Evolutionary conservation across 805 yeast genomes (phyloP).

Genomic region (Starmera amethionina): DNA sequence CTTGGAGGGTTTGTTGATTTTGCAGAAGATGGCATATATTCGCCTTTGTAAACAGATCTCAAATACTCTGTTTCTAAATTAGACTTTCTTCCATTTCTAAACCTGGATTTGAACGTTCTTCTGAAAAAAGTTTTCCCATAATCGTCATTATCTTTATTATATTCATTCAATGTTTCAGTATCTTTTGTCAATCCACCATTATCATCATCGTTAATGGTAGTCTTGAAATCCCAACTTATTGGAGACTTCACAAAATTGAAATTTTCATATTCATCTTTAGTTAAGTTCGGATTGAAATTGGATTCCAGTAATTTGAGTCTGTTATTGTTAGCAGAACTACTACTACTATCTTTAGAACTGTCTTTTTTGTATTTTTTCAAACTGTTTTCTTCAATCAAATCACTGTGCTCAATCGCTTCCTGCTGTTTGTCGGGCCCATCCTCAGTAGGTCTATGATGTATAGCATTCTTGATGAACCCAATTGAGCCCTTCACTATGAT

Average conservation of each 20-base stretch:
- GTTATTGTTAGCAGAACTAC: too few relatives aligned
- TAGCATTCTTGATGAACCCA: too few relatives aligned
- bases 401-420: too few relatives aligned
- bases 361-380: too few relatives aligned
- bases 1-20: constrained; percentile 10
- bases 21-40: constrained; percentile 23
- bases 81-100: constrained; percentile 3
- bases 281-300: too few relatives aligned
- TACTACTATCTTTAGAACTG: too few relatives aligned
- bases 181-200: not conserved
- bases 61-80: constrained; percentile 19
- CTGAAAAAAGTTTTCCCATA: constrained; percentile 29
- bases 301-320: too few relatives aligned
- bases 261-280: constrained; percentile 4
- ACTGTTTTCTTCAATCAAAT: too few relatives aligned
- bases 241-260: constrained; percentile 13
- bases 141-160: constrained; percentile 7
- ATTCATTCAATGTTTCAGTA: too few relatives aligned
- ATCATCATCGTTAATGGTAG: not conserved
- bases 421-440: too few relatives aligned
- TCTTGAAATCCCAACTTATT: constrained; percentile 12
- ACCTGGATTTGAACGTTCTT: constrained; percentile 7
- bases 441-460: too few relatives aligned
- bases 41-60: constrained; percentile 24
- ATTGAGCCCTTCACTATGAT: too few relatives aligned